Evolutionary conservation across 208 protist species (phyloP), one percentile per base, ranked within the genome.

Genomic region (Leishmania lainsoni): DNA sequence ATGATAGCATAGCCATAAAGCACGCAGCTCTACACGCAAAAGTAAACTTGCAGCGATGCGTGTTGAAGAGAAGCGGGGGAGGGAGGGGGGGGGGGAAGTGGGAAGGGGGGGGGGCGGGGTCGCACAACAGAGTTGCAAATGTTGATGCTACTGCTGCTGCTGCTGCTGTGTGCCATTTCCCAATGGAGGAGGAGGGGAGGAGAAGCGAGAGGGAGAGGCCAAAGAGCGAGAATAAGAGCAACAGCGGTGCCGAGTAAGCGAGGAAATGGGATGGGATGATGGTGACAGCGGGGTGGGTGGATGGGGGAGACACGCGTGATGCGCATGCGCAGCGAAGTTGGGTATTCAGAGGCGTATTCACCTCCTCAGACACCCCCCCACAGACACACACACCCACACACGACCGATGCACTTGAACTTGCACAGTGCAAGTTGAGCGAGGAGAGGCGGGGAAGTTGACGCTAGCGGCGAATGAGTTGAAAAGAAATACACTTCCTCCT

Each of bases 191-290:
- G n/a, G n/a, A n/a, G 56, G 56, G n/a, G 48, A 12, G 26, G 10
- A 20, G 29, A 75, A n/a, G 26, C 26, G 70, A 75, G 70, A 17
- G 70, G 69, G 70, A 75, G 70, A 17, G 70, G 14, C 22, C 22
- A 42, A 48, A 76, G 49, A 81, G 58, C 42, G 71, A 26, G 75
- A 83, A 35, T 61, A 51, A 66, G 61, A 69, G 14, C 35, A 29
- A 49, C 59, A 35, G 59, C 59, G n/a, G 59, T 5, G n/a, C 32
- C 22, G 59, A 12, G 59, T 66, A n/a, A n/a, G 59, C 12, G 26
- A n/a, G n/a, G 42, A 4, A 45, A 4, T 45, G 42, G 42, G 42
- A 45, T 45, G 56, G 20, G 22, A 61, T n/a, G 20, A 61, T 26
- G 56, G 14, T n/a, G 20, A 26, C 56, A 26, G 22, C 22, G 56